Evolutionary conservation across 2,329 filamentous ascomycete genomes (phyloP).

Genomic region (Arthroderma uncinatum): DNA sequence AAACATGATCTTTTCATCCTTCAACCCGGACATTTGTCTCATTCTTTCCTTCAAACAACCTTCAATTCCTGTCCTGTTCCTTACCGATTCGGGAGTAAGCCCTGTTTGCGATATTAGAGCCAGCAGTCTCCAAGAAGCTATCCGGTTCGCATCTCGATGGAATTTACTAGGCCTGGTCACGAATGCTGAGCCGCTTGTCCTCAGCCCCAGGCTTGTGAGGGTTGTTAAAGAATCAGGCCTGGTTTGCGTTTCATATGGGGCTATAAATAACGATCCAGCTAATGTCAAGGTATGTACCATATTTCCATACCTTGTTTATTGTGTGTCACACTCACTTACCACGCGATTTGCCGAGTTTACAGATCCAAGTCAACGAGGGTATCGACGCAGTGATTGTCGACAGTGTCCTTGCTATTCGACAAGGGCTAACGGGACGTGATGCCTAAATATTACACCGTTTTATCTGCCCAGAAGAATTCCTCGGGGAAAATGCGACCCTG

Average conservation of each 20-base stretch:
- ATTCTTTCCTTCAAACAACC: conserved; percentile 94
- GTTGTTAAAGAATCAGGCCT: conserved; percentile 91
- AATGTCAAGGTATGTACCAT: conserved; percentile 63
- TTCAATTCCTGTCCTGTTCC: conserved; percentile 86
- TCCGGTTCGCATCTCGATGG: conserved; percentile 90
- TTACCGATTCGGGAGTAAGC: conserved; percentile 76
- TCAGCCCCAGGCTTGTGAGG: conserved; percentile 75
- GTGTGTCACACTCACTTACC: background rate
- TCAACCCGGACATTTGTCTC: conserved; percentile 94
- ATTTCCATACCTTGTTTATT: background rate
- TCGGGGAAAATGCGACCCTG: too few relatives aligned
- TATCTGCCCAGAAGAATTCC: too few relatives aligned
- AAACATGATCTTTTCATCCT: conserved; percentile 95
- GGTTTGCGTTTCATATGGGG: conserved; percentile 92
- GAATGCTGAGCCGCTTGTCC: conserved; percentile 76
- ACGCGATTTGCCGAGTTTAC: background rate
- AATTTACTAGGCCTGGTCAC: conserved; percentile 86
- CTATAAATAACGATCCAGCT: conserved; percentile 72
- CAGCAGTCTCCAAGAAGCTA: conserved; percentile 84
- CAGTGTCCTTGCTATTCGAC: conserved; percentile 81
- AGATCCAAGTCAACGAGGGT: conserved; percentile 84
- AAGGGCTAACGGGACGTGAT: conserved; percentile 57
- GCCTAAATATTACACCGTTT: background rate
- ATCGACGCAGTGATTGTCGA: conserved; percentile 98
- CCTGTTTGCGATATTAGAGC: conserved; percentile 81